These are phyloP conservation scores for Xylaria polymorpha DNA, from an alignment of 2,329 filamentous ascomycete genomes.

Conservation along the genomic window DNA sequence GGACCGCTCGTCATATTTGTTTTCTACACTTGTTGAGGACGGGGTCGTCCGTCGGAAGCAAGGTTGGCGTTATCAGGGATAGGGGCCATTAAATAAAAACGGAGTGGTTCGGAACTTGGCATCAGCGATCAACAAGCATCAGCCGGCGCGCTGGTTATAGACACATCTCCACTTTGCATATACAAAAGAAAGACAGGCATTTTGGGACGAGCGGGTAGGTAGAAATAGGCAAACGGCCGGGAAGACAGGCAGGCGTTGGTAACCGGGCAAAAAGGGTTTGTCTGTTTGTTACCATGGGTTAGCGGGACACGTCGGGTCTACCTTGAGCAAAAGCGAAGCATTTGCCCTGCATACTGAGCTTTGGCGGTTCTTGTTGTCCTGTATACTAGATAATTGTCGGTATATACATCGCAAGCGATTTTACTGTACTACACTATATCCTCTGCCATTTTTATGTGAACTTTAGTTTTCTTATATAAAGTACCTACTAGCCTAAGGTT, in stretches of 20 bases:
- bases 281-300: slow-evolving; percentile 23
- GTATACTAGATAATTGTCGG: slow-evolving; percentile 29
- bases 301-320: slow-evolving; percentile 14
- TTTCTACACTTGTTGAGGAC: slow-evolving; percentile 20
- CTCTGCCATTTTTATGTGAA: too few species aligned
- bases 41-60: slow-evolving; percentile 22
- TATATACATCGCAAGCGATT: slow-evolving; percentile 11
- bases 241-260: slow-evolving; percentile 29
- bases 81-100: slow-evolving; percentile 38
- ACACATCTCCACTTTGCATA: slow-evolving; percentile 64
- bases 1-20: slow-evolving; percentile 27
- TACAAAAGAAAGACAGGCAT: slow-evolving; percentile 41
- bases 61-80: slow-evolving; percentile 43
- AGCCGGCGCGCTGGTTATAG: slow-evolving; percentile 53
- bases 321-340: slow-evolving; percentile 6
- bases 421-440: not conserved
- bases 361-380: slow-evolving; percentile 11
- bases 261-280: slow-evolving; percentile 21
- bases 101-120: slow-evolving; percentile 38
- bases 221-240: slow-evolving; percentile 19
- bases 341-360: slow-evolving; percentile 9
- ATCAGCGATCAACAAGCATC: slow-evolving; percentile 41
- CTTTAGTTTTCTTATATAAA: too few species aligned
- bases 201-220: slow-evolving; percentile 32
- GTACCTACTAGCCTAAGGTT: too few species aligned